phyloP scores from a whole-genome alignment of 768 basidiomycete species.

The Tylopilus plumbeoviolaceoides region DNA sequence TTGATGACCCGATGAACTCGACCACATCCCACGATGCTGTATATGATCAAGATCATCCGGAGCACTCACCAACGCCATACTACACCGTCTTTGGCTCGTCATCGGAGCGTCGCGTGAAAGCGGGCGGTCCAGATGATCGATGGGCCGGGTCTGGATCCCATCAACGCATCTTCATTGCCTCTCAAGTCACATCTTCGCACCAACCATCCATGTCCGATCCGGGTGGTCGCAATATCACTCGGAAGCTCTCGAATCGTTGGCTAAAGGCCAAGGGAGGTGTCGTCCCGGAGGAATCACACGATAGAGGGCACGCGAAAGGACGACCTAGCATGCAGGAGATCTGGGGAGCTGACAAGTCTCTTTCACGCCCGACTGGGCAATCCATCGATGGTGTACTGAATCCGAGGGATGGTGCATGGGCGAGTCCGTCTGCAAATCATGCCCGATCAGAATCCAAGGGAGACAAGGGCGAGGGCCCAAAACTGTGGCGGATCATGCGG shows the following conservation, averaged over 20 bases:
- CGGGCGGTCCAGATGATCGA: slow-evolving; percentile 40
- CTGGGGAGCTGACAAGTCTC: slow-evolving; percentile 9
- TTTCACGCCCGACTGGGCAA: slow-evolving; percentile 4
- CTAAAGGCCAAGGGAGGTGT: slow-evolving; percentile 18
- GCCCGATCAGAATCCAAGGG: slow-evolving; percentile 12
- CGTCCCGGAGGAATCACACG: slow-evolving; percentile 22
- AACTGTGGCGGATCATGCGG: slow-evolving; percentile 68
- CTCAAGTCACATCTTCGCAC: neutral
- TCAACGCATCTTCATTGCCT: neutral
- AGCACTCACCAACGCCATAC: slow-evolving; percentile 38
- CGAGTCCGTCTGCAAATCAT: slow-evolving; percentile 11
- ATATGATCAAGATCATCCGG: slow-evolving; percentile 13
- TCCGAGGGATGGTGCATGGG: slow-evolving; percentile 8
- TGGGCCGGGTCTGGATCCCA: slow-evolving; percentile 6
- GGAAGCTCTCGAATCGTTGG: slow-evolving; percentile 37
- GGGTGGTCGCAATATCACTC: slow-evolving; percentile 25
- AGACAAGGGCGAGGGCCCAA: slow-evolving; percentile 33
- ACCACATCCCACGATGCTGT: slow-evolving; percentile 5
- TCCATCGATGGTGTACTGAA: slow-evolving; percentile 18
- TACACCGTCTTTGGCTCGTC: slow-evolving; percentile 53
- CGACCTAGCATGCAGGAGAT: slow-evolving; percentile 36
- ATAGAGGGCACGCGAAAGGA: slow-evolving; percentile 14
- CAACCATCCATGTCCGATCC: slow-evolving; percentile 10
- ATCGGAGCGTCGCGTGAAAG: slow-evolving; percentile 42
- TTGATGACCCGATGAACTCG: slow-evolving; percentile 24